These are phyloP conservation scores for Mycothermus thermophilus DNA, from an alignment of 495 filamentous ascomycete genomes.

Conservation along the genomic window DNA sequence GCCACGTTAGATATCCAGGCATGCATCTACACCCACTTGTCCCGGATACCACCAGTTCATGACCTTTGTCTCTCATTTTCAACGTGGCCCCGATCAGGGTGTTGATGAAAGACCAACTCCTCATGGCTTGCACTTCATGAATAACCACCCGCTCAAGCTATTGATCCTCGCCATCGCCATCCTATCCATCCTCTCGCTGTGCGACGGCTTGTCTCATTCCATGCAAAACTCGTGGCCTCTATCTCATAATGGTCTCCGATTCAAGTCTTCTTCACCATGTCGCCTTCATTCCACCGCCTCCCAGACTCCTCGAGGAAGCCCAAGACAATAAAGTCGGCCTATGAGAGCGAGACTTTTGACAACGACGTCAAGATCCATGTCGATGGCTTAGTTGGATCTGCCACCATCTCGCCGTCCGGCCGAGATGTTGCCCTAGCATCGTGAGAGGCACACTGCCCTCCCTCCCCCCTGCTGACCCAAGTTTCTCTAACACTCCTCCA, in stretches of 20 bases:
- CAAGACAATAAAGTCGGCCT: conserved; percentile 49
- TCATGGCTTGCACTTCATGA: too few relatives aligned
- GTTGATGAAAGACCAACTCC: too few relatives aligned
- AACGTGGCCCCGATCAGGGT: too few relatives aligned
- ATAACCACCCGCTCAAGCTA: too few relatives aligned
- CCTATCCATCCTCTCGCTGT: too few relatives aligned
- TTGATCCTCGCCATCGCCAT: too few relatives aligned
- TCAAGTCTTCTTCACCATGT: conserved; percentile 19
- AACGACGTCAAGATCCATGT: conserved; percentile 73
- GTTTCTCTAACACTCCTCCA: conserved; percentile 19
- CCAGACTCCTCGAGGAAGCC: conserved; percentile 31
- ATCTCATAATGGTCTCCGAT: conserved; percentile 2
- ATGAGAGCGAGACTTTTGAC: conserved; percentile 77
- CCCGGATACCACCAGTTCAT: too few relatives aligned
- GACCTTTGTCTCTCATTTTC: too few relatives aligned
- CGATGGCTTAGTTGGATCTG: conserved; percentile 46
- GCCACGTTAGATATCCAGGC: too few relatives aligned
- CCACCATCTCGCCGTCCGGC: conserved; percentile 80
- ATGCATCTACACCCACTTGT: too few relatives aligned
- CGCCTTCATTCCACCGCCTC: conserved; percentile 25
- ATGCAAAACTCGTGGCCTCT: too few relatives aligned
- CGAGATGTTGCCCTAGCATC: conserved; percentile 87
- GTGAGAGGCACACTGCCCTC: conserved; percentile 33
- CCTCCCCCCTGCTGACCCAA: not conserved
- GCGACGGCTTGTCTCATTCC: too few relatives aligned